A percentile compares a stretch with the other conserved stretches of the same genome.
Conservation (phyloP, 2,329 filamentous ascomycete species). For the Sclerotinia sclerotiorum region DNA sequence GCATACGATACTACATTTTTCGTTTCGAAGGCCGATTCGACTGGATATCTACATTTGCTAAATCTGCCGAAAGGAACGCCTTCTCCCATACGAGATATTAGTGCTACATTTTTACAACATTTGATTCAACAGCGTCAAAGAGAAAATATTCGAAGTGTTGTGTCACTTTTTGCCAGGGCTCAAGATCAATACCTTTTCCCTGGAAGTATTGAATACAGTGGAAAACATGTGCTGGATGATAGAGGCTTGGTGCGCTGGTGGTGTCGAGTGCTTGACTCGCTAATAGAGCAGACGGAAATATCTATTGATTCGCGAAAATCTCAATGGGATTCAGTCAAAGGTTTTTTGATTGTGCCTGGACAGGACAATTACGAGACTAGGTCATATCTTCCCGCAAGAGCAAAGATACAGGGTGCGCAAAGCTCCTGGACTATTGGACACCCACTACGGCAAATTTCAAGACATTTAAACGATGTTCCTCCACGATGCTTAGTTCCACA, state of each 20-base stretch:
- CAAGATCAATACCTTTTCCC: conserved; percentile 96
- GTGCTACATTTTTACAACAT: conserved; percentile 72
- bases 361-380: conserved; percentile 78
- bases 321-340: conserved; percentile 56
- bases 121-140: conserved; percentile 68
- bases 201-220: conserved; percentile 77
- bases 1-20: conserved; percentile 81
- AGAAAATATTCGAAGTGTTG: conserved; percentile 64
- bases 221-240: conserved; percentile 91
- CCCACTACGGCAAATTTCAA: conserved; percentile 64
- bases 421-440: conserved; percentile 65
- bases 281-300: conserved; percentile 47
- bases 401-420: conserved; percentile 30
- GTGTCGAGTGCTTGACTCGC: conserved; percentile 81
- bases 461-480: conserved; percentile 66
- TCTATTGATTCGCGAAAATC: conserved; percentile 10
- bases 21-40: conserved; percentile 95
- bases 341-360: conserved; percentile 84
- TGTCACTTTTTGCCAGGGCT: conserved; percentile 88
- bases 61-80: conserved; percentile 60
- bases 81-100: conserved; percentile 74
- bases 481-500: conserved; percentile 83
- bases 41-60: conserved; percentile 75
- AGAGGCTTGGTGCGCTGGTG: conserved; percentile 92
- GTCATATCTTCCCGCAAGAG: conserved; percentile 67